Percentiles rank a stretch among this genome's conserved stretches.
Conservation (phyloP, 2,329 filamentous ascomycete species). For the Exserohilum turcica region DNA sequence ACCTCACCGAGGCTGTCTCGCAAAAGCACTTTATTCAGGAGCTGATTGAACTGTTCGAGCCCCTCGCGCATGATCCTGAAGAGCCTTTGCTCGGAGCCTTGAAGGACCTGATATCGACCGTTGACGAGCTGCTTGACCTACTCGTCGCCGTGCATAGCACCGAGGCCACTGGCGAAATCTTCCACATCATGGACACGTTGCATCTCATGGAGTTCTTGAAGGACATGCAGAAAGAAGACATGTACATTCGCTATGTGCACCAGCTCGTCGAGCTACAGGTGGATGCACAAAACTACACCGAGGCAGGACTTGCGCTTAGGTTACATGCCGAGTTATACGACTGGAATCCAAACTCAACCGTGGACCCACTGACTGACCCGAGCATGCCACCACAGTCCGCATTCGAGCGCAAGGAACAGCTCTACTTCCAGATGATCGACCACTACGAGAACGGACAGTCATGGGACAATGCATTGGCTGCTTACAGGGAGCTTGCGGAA, state of each 20-base stretch:
- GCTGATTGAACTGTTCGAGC: slow-evolving; percentile 78
- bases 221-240: slow-evolving; percentile 96
- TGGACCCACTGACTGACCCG: slow-evolving; percentile 72
- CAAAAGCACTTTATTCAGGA: slow-evolving; percentile 93
- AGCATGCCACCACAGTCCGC: slow-evolving; percentile 80
- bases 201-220: slow-evolving; percentile 94
- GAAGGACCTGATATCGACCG: slow-evolving; percentile 77
- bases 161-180: slow-evolving; percentile 73
- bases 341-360: slow-evolving; percentile 76
- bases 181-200: slow-evolving; percentile 84
- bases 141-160: slow-evolving; percentile 86
- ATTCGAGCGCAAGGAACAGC: slow-evolving; percentile 88
- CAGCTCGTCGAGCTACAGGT: slow-evolving; percentile 81
- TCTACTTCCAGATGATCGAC: slow-evolving; percentile 95
- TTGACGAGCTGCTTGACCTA: slow-evolving; percentile 89
- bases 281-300: slow-evolving; percentile 76
- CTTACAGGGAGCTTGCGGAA: slow-evolving; percentile 87
- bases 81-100: slow-evolving; percentile 78
- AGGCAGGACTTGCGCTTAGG: slow-evolving; percentile 85
- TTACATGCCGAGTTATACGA: slow-evolving; percentile 92
- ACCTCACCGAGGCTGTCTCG: slow-evolving; percentile 82
- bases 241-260: slow-evolving; percentile 94
- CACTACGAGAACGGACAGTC: slow-evolving; percentile 93
- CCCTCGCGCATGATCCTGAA: slow-evolving; percentile 67
- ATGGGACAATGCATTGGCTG: slow-evolving; percentile 85